Evolutionary conservation across 306 rosid species (phyloP).

Genomic region (Vigna radiata): DNA sequence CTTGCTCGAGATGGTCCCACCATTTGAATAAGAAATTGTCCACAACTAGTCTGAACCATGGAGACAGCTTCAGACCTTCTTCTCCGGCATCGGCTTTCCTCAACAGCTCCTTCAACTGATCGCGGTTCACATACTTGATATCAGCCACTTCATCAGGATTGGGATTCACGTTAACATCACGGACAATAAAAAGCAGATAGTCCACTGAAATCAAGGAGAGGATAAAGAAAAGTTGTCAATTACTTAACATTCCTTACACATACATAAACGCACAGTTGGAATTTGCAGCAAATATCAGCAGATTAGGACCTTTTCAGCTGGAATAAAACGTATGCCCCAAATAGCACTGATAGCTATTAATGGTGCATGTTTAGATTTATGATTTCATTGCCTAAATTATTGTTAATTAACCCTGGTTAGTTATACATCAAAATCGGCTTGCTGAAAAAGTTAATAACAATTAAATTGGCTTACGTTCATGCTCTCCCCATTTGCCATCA

Average conservation of each 20-base stretch:
- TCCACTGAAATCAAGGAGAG: conserved; percentile 73
- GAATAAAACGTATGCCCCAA: neutral
- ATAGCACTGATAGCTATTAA: neutral
- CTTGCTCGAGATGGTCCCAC: conserved; percentile 94
- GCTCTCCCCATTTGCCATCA: conserved; percentile 99
- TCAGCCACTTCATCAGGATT: conserved; percentile 96
- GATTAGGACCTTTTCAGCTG: neutral
- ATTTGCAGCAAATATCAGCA: conserved; percentile 16
- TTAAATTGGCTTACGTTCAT: conserved; percentile 73
- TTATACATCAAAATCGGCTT: neutral
- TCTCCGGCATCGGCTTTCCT: conserved; percentile 94
- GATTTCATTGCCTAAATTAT: conserved; percentile 17
- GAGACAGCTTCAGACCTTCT: conserved; percentile 94
- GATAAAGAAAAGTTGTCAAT: conserved; percentile 27
- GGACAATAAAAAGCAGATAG: conserved; percentile 85
- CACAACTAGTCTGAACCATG: conserved; percentile 98
- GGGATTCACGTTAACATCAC: conserved; percentile 77
- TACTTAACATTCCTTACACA: conserved; percentile 26
- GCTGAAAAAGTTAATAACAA: conserved; percentile 1
- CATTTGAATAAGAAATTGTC: conserved; percentile 96
- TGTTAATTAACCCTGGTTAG: conserved; percentile 11
- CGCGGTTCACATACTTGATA: conserved; percentile 78
- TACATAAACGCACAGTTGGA: neutral
- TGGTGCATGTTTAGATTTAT: conserved; percentile 2
- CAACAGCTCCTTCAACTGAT: conserved; percentile 87